These are phyloP conservation scores for Schwanniomyces vanrijiae DNA, from an alignment of 805 yeast species.

Conservation along the genomic window DNA sequence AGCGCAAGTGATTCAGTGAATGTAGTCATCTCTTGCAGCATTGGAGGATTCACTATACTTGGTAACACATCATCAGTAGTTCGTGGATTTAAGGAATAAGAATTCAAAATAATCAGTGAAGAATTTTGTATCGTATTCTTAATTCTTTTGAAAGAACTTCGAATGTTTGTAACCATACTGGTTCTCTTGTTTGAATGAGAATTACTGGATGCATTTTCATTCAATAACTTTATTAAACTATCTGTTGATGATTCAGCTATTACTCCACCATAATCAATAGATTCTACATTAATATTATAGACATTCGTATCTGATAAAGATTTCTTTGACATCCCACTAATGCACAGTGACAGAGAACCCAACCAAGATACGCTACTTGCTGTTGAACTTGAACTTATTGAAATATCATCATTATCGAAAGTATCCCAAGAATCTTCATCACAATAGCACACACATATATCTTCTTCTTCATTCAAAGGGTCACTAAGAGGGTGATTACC, in stretches of 20 bases:
- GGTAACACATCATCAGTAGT: constrained; percentile 17
- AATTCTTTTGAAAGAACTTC: constrained; percentile 11
- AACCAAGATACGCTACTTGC: not conserved
- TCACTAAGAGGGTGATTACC: constrained; percentile 4
- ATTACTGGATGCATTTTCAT: not conserved
- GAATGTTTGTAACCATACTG: constrained; percentile 11
- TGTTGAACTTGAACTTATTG: not conserved
- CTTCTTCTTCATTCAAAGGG: not conserved
- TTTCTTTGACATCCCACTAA: constrained; percentile 4
- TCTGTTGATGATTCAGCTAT: constrained; percentile 5
- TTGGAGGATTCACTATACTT: not conserved
- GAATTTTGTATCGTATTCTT: constrained; percentile 5
- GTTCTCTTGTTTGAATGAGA: not conserved
- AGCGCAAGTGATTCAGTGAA: constrained; percentile 7
- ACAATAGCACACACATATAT: not conserved
- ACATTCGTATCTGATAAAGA: constrained; percentile 7
- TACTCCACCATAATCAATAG: too few relatives aligned
- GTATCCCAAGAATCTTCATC: not conserved
- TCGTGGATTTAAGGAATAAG: constrained; percentile 10
- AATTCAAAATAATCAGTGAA: constrained; percentile 1
- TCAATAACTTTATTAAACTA: constrained; percentile 6
- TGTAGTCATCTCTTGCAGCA: constrained; percentile 13
- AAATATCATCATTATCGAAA: not conserved
- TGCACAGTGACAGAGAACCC: not conserved
- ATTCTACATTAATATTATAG: not conserved